Evolutionary conservation across 192 early-diverging fungal species (phyloP), one percentile per base, ranked within the genome.

Genomic region (Podila minutissima): DNA sequence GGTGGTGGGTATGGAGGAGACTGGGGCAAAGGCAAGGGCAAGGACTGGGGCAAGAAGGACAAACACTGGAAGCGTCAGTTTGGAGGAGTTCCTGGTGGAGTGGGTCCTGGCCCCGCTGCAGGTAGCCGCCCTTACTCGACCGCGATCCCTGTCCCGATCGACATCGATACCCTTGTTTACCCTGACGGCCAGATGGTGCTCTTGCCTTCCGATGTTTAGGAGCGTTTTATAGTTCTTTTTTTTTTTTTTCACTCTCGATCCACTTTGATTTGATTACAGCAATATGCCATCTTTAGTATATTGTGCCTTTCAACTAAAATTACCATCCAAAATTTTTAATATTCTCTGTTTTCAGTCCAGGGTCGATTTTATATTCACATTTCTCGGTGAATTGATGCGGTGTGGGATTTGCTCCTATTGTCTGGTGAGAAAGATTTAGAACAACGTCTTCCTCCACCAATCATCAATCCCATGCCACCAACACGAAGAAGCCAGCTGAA

Each of bases 61-160:
- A 33, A 37, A 12, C 19, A 38, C n/a, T 13, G 5, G 26, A 68
- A 68, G 57, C 67, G 67, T 22, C 67, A 68, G 38, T 17, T 59
- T 15, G 35, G 12, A 37, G 22, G 22, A 5, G 32, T n/a, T 5
- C 28, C 9, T 26, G 59, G 28, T 13, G 59, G 59, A 13, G 15
- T 15, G 0, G 59, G 59, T 60, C 59, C 31, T 60, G 59, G 59
- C 0, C 59, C 59, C 12, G 59, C 31, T 15, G 59, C 28, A 9
- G 59, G 59, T 11, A 29, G 7, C 51, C 51, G 51, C 1, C 51
- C 51, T 24, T 53, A 60, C 59, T 31, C 59, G 28, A 60, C 24
- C 31, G 28, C 41, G 29, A 62, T 70, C n/a, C 59, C 68, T 1
- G 68, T 70, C 5, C 68, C 58, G 28, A 70, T 70, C 48, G 49